Base-by-base conservation (phyloP, 139 green algal species). In the Gonium pectorale region DNA sequence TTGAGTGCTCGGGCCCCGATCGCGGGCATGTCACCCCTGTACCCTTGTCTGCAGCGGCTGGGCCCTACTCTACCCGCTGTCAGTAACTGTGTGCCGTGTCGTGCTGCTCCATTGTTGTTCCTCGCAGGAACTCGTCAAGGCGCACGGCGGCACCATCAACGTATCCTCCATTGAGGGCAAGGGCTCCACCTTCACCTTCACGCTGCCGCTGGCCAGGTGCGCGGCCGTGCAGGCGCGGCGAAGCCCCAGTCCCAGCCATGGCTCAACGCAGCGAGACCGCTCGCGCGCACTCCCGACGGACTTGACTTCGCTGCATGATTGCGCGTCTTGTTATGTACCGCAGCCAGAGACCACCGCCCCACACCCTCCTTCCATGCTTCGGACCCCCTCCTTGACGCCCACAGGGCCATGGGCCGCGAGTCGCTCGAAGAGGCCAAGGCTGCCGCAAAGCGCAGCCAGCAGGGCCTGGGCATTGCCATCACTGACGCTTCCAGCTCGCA, bases 121-220 rank as follows among this genome's bases (percentile, higher is more conserved):
- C 26, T 43, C 33, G 1, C 69, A 86, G 79, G 89, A 92, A 68
- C 74, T 92, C 24, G 89, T 92, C 17, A 90, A 91, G 64, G 89
- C 89, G 7, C 89, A 92, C 54, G 86, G 86, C 22, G 86, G 89
- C 35, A 82, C 86, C 71, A 81, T 92, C 71, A 90, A 87, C 77
- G 89, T 89, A 35, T 51, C 77, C 29, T 85, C 66, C 35, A 83
- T 63, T 0, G 89, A 89, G 51, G 49, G 52, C 67, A 90, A 89
- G 79, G 89, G 89, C 63, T 85, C 71, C 29, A 62, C 49, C 43
- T 92, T 92, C 59, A 89, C 79, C n/a, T 92, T 92, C 67, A 89
- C 85, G 15, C 66, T 92, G 75, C 80, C 86, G 27, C 78, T 84
- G 33, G 44, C 52, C 26, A 66, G 63, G 75, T 83, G 59, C 9